phyloP scores from a whole-genome alignment of 805 yeast species.

The Scheffersomyces ergatensis region DNA sequence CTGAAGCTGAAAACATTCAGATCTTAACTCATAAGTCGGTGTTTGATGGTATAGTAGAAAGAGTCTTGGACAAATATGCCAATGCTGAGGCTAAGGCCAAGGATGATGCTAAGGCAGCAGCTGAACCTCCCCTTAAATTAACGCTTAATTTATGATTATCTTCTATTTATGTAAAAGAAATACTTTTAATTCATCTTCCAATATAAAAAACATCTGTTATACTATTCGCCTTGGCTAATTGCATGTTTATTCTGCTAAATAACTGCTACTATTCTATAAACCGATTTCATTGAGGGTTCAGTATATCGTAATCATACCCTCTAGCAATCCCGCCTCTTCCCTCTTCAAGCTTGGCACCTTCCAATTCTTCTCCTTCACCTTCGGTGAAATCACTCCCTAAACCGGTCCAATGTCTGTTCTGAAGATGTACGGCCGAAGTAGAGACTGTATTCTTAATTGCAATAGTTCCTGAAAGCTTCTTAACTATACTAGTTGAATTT shows the following conservation, averaged over 20 bases:
- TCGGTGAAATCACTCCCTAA: conserved; percentile 75
- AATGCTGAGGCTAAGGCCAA: too few relatives aligned
- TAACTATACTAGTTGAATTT: conserved; percentile 43
- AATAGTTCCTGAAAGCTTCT: conserved; percentile 56
- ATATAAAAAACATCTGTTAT: too few relatives aligned
- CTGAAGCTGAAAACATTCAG: conserved; percentile 73
- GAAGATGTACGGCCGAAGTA: conserved; percentile 79
- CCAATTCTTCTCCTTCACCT: conserved; percentile 39
- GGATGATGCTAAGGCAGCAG: too few relatives aligned
- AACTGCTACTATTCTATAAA: too few relatives aligned
- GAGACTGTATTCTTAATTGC: conserved; percentile 78
- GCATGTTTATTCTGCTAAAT: too few relatives aligned
- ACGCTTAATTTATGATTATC: too few relatives aligned
- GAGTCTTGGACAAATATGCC: conserved; percentile 33
- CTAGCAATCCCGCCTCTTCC: conserved; percentile 90
- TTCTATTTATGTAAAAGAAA: too few relatives aligned
- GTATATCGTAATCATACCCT: conserved; percentile 60
- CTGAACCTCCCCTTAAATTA: too few relatives aligned
- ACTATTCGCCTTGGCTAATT: too few relatives aligned
- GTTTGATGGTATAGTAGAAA: conserved; percentile 58
- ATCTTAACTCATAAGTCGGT: conserved; percentile 52
- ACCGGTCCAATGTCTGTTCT: conserved; percentile 81
- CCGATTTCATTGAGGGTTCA: too few relatives aligned
- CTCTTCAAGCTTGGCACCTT: conserved; percentile 75
- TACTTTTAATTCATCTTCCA: too few relatives aligned